phyloP scores from a whole-genome alignment of 768 basidiomycete species.

The Leccinum aurantiacum region DNA sequence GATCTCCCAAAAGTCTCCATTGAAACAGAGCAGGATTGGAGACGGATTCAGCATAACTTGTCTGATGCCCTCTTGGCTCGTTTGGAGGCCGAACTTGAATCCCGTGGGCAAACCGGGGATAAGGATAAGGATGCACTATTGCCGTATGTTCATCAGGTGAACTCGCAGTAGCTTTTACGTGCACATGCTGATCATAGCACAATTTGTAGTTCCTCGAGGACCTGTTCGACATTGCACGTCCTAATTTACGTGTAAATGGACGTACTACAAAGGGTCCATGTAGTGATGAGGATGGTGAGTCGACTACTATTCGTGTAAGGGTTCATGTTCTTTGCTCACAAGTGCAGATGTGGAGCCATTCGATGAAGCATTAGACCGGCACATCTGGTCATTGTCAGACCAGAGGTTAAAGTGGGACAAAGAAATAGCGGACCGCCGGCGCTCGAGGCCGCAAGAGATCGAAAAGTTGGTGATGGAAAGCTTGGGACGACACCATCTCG shows the following conservation, averaged over 20 bases:
- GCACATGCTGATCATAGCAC: neutral
- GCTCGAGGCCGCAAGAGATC: constrained; percentile 57
- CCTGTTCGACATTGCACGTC: constrained; percentile 59
- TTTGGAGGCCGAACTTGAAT: constrained; percentile 48
- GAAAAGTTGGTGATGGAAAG: constrained; percentile 42
- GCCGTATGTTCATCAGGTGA: constrained; percentile 54
- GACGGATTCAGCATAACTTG: constrained; percentile 56
- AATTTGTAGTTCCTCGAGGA: constrained; percentile 55
- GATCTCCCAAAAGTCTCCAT: constrained; percentile 58
- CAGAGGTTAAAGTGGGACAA: constrained; percentile 75
- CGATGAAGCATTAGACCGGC: constrained; percentile 82
- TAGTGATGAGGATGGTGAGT: constrained; percentile 52
- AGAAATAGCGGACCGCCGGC: constrained; percentile 65
- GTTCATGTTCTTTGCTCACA: constrained; percentile 1
- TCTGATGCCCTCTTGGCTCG: constrained; percentile 42
- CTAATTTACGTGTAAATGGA: constrained; percentile 80
- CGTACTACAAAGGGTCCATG: constrained; percentile 68
- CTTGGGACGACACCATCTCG: constrained; percentile 34
- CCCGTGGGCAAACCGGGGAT: constrained; percentile 41
- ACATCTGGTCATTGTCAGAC: constrained; percentile 77
- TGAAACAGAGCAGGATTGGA: constrained; percentile 67
- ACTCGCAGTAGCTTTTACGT: constrained; percentile 8
- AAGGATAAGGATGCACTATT: constrained; percentile 40
- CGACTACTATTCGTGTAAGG: neutral
- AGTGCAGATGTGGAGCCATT: constrained; percentile 71